These are phyloP conservation scores for Exophiala oligosperma DNA, from an alignment of 2,329 filamentous ascomycete species.

Conservation along the genomic window DNA sequence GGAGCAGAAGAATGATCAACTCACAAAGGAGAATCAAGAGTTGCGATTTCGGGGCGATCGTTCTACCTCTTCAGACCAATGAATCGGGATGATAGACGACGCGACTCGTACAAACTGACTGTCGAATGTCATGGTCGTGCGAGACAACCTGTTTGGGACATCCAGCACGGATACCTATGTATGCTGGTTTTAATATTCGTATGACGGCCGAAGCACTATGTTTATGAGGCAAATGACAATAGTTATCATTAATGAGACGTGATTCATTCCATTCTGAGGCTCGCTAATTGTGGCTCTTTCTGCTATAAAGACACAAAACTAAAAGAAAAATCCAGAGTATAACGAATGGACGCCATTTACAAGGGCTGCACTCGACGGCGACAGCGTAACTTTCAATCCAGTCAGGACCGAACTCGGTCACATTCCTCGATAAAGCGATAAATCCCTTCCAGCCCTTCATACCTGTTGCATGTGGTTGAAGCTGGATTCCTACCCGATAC, in stretches of 20 bases:
- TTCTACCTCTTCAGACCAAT: not conserved
- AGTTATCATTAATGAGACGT: slow-evolving; percentile 1
- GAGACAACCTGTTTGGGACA: too few relatives aligned
- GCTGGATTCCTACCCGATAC: slow-evolving; percentile 13
- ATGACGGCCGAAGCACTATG: not conserved
- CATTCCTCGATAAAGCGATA: slow-evolving; percentile 66
- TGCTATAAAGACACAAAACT: slow-evolving; percentile 6
- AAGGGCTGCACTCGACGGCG: slow-evolving; percentile 14
- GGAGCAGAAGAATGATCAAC: slow-evolving; percentile 28
- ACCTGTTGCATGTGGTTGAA: slow-evolving; percentile 35
- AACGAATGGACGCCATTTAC: not conserved
- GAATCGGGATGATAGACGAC: not conserved
- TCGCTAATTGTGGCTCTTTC: slow-evolving; percentile 21
- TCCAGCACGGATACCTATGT: not conserved
- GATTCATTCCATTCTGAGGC: slow-evolving; percentile 17
- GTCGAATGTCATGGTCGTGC: too few relatives aligned
- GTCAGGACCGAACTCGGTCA: slow-evolving; percentile 45
- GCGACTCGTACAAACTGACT: not conserved
- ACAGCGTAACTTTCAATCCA: not conserved
- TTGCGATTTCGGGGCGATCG: slow-evolving; percentile 9
- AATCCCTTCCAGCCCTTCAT: slow-evolving; percentile 65
- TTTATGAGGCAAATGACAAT: too few relatives aligned
- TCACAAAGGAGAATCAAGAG: slow-evolving; percentile 20
- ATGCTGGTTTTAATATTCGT: not conserved
- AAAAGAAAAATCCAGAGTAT: not conserved